phyloP scores from a whole-genome alignment of 2,329 filamentous ascomycete genomes.

The Beauveria caledonica region DNA sequence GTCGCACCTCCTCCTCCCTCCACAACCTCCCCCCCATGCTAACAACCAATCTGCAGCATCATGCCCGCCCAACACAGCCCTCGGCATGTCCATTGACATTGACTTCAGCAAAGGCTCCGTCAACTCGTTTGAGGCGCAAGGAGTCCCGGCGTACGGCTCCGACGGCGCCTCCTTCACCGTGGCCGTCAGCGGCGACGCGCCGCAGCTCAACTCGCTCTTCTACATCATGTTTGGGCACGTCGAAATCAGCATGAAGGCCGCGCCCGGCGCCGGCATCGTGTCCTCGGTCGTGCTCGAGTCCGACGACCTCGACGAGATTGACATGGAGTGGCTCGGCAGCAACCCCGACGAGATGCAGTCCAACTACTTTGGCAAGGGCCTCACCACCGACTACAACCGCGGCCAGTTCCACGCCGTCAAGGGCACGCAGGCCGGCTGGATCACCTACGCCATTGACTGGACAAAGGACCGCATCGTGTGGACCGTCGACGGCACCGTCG shows the following conservation, averaged over 20 bases:
- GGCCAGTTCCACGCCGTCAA: slow-evolving; percentile 65
- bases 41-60: slow-evolving; percentile 29
- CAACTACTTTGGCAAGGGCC: slow-evolving; percentile 95
- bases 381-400: slow-evolving; percentile 77
- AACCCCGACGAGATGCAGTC: slow-evolving; percentile 73
- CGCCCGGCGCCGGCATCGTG: slow-evolving; percentile 84
- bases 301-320: slow-evolving; percentile 89
- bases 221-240: slow-evolving; percentile 99
- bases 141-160: slow-evolving; percentile 59
- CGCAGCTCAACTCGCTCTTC: slow-evolving; percentile 81
- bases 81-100: slow-evolving; percentile 73
- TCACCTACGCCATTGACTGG: slow-evolving; percentile 91
- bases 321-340: slow-evolving; percentile 91
- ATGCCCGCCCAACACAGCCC: slow-evolving; percentile 69
- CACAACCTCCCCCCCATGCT: neutral
- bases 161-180: slow-evolving; percentile 81
- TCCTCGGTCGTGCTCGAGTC: slow-evolving; percentile 88
- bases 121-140: slow-evolving; percentile 66
- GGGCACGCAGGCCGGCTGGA: slow-evolving; percentile 66
- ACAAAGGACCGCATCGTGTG: slow-evolving; percentile 77
- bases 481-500: slow-evolving; percentile 69
- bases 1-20: neutral
- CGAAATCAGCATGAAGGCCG: slow-evolving; percentile 75
- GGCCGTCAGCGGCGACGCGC: slow-evolving; percentile 67
- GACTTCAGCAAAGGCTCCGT: slow-evolving; percentile 76